Evolutionary conservation across 2,329 filamentous ascomycete genomes (phyloP).

Genomic region (Thielaviopsis ethacetica): DNA sequence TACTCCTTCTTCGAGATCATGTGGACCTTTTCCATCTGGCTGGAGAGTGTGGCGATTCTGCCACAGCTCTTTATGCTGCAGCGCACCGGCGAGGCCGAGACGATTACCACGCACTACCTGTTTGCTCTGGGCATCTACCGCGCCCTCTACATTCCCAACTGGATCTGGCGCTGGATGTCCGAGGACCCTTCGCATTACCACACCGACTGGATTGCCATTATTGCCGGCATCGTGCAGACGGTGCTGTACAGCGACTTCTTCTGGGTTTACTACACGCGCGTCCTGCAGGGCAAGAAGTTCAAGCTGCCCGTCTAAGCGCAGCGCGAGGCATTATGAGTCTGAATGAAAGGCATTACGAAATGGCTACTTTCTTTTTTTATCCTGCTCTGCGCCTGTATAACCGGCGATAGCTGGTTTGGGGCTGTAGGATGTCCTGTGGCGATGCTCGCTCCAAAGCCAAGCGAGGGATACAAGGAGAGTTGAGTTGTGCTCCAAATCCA

Average conservation of each 20-base stretch:
- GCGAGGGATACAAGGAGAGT: too few species aligned
- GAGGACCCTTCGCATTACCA: conserved; percentile 46
- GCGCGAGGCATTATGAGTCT: not conserved
- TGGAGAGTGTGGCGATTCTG: conserved; percentile 90
- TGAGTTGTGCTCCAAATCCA: too few species aligned
- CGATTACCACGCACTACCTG: conserved; percentile 97
- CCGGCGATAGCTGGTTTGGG: not conserved
- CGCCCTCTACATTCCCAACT: conserved; percentile 95
- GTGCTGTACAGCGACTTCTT: conserved; percentile 98
- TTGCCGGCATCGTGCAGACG: conserved; percentile 85
- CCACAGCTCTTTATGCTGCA: conserved; percentile 98
- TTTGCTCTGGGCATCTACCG: conserved; percentile 86
- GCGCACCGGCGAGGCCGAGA: conserved; percentile 92
- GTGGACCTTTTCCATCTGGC: conserved; percentile 97
- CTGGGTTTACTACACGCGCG: conserved; percentile 98
- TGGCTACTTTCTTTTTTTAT: too few species aligned
- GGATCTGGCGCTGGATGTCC: conserved; percentile 78
- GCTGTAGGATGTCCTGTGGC: too few species aligned
- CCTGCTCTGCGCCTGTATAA: not conserved
- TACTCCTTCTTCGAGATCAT: conserved; percentile 75
- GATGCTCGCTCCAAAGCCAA: not conserved
- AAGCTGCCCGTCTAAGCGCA: conserved; percentile 56
- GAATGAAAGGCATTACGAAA: not conserved
- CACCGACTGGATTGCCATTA: conserved; percentile 69
- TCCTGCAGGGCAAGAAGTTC: conserved; percentile 77